Evolutionary conservation across 257 asterid species (phyloP).

Genomic region (Nicotiana attenuata): DNA sequence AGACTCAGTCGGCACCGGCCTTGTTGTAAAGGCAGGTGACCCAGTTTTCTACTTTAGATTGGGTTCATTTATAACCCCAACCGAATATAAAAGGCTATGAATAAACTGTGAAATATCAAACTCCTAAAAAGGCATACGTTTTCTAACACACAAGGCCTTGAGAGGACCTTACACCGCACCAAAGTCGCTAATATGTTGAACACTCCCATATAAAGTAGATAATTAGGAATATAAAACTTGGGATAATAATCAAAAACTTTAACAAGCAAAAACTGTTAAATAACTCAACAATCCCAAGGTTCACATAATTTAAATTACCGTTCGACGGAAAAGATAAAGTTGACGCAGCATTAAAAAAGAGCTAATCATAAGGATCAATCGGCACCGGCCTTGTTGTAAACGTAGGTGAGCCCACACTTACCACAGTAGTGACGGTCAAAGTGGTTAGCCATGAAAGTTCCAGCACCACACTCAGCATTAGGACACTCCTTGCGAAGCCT

Average conservation of each 20-base stretch:
- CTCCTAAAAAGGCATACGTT: background rate
- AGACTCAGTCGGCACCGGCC: conserved; percentile 41
- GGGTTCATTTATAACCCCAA: background rate
- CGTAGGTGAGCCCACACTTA: conserved; percentile 68
- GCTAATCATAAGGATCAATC: conserved; percentile 20
- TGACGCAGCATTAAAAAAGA: background rate
- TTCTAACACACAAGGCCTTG: background rate
- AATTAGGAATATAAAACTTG: background rate
- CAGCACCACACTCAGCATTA: conserved; percentile 63
- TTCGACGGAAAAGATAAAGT: background rate
- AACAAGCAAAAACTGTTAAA: background rate
- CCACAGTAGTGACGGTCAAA: conserved; percentile 72
- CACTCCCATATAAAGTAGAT: background rate
- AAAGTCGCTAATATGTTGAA: background rate
- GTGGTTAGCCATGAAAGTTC: conserved; percentile 69
- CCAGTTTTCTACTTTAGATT: conserved; percentile 14
- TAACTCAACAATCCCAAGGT: background rate
- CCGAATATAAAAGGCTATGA: background rate
- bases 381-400: conserved; percentile 62
- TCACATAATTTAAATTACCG: background rate
- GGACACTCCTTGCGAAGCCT: conserved; percentile 79
- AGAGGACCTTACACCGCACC: no score
- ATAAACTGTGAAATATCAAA: background rate
- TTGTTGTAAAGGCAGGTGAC: conserved; percentile 54
- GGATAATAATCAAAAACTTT: no score